phyloP scores from a whole-genome alignment of 2,329 filamentous ascomycete genomes.

The Delphinella strobiligena region DNA sequence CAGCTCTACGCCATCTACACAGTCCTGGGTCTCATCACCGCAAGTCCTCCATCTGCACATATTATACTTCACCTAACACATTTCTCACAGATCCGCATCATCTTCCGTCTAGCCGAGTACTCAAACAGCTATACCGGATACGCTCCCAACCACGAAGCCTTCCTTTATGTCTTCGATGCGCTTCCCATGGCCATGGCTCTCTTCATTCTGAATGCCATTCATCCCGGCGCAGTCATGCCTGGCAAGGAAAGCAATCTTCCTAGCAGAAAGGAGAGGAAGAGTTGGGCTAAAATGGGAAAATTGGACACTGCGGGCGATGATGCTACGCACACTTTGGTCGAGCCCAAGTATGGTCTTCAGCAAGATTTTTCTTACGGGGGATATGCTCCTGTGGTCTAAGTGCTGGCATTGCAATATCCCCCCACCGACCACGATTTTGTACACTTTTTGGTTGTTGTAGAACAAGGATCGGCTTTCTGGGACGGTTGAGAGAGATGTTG shows the following conservation, averaged over 20 bases:
- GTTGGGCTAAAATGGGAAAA: not conserved
- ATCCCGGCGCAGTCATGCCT: conserved; percentile 10
- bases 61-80: conserved; percentile 1
- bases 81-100: conserved; percentile 35
- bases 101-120: conserved; percentile 49
- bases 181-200: conserved; percentile 11
- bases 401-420: no score
- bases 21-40: conserved; percentile 30
- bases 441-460: no score
- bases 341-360: no score
- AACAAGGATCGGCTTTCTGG: no score
- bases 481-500: no score
- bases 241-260: conserved; percentile 10
- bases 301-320: no score
- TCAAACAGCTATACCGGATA: conserved; percentile 35
- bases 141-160: conserved; percentile 39
- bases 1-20: conserved; percentile 30
- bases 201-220: conserved; percentile 9
- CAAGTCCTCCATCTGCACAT: not conserved
- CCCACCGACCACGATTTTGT: no score
- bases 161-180: conserved; percentile 28
- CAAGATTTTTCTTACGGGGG: no score
- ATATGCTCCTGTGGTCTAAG: no score
- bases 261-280: conserved; percentile 2
- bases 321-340: no score